Evolutionary conservation across 768 basidiomycete genomes (phyloP).

Genomic region (Rhizopogon vinicolor): DNA sequence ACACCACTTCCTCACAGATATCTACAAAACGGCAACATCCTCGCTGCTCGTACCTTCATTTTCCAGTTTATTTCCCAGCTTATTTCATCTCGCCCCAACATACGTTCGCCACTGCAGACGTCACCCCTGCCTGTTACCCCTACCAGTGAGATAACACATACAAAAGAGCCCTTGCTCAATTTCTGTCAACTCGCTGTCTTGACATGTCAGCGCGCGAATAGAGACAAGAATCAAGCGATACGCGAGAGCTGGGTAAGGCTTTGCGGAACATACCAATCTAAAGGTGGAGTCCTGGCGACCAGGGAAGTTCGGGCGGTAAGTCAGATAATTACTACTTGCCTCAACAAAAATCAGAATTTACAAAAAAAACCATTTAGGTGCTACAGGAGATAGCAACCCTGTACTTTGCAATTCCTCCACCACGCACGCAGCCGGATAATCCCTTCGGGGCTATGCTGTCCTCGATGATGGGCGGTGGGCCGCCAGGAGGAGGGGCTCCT

Average conservation of each 20-base stretch:
- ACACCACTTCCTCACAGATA: conserved; percentile 41
- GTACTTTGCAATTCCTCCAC: conserved; percentile 86
- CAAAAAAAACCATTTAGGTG: conserved; percentile 36
- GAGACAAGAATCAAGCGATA: conserved; percentile 70
- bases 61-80: conserved; percentile 68
- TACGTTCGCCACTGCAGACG: conserved; percentile 35
- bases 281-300: conserved; percentile 55
- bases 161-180: conserved; percentile 74
- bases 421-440: conserved; percentile 65
- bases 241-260: conserved; percentile 83
- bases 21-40: conserved; percentile 81
- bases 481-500: conserved; percentile 24
- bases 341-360: not conserved
- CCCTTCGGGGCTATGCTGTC: conserved; percentile 89
- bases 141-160: conserved; percentile 65
- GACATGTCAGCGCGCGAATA: conserved; percentile 84
- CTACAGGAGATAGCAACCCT: conserved; percentile 63
- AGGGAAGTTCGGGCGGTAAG: conserved; percentile 63
- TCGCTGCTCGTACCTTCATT: conserved; percentile 93
- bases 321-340: conserved; percentile 3
- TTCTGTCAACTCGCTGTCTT: conserved; percentile 87
- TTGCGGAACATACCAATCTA: conserved; percentile 78
- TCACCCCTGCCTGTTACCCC: conserved; percentile 41
- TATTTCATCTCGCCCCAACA: conserved; percentile 39
- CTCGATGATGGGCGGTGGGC: conserved; percentile 76